Percentiles rank a stretch among this genome's conserved stretches.
Conservation (phyloP, 2,329 filamentous ascomycete species). For the Epichloe sp. region DNA sequence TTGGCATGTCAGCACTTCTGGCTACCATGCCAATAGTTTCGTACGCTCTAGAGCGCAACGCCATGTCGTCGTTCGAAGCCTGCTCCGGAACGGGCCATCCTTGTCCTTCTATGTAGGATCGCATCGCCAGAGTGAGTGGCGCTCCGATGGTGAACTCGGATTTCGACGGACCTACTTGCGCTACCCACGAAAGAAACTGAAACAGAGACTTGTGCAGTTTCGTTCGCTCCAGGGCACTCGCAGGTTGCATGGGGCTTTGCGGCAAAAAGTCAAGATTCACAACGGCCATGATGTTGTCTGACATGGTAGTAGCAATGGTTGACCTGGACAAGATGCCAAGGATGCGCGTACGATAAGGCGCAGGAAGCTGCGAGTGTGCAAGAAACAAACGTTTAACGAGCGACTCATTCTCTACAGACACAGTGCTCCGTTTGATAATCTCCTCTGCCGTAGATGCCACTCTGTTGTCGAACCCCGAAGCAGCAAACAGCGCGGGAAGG, state of each 20-base stretch:
- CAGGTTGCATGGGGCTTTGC: constrained; percentile 15
- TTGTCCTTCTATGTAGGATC: constrained; percentile 62
- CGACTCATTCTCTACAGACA: constrained; percentile 56
- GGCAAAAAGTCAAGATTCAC: constrained; percentile 53
- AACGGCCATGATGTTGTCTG: constrained; percentile 52
- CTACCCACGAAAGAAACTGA: constrained; percentile 76
- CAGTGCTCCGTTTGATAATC: constrained; percentile 65
- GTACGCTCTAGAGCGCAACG: constrained; percentile 68
- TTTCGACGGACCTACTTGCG: constrained; percentile 51
- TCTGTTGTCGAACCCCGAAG: constrained; percentile 67
- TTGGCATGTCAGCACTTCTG: constrained; percentile 45
- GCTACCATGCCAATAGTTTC: constrained; percentile 80
- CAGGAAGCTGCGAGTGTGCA: constrained; percentile 60
- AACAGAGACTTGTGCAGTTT: constrained; percentile 78
- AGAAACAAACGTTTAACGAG: constrained; percentile 55
- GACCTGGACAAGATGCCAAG: constrained; percentile 68
- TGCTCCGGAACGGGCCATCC: constrained; percentile 66
- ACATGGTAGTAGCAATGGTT: constrained; percentile 55
- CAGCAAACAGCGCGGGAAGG: constrained; percentile 69
- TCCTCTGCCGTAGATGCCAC: constrained; percentile 81
- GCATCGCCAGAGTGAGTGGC: constrained; percentile 54
- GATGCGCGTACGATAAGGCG: constrained; percentile 64
- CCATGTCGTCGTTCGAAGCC: constrained; percentile 44
- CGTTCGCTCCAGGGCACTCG: constrained; percentile 56
- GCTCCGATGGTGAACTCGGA: constrained; percentile 53